phyloP scores from a whole-genome alignment of 2,329 filamentous ascomycete species.

The Chalaropsis ovoidea region DNA sequence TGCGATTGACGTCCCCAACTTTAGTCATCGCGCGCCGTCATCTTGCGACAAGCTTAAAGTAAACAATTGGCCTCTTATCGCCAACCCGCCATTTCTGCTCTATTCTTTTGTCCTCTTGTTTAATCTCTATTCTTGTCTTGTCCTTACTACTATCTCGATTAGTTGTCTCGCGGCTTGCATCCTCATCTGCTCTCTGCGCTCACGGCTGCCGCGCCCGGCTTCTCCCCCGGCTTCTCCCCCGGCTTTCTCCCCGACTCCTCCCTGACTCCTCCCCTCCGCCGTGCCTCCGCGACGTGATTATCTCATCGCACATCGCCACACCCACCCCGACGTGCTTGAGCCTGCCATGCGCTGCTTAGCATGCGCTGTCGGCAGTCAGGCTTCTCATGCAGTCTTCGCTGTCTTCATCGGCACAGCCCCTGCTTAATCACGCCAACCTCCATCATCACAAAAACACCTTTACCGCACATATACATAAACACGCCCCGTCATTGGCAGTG shows the following conservation, averaged over 20 bases:
- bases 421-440: conserved; percentile 14
- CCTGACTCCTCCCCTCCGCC: background rate
- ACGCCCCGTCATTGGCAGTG: background rate
- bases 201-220: too few relatives aligned
- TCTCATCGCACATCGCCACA: background rate
- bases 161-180: too few relatives aligned
- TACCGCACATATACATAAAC: background rate
- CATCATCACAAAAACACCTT: background rate
- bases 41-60: background rate
- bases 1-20: background rate
- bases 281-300: background rate
- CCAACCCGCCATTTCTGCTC: background rate
- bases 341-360: conserved; percentile 25
- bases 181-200: too few relatives aligned
- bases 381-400: conserved; percentile 25
- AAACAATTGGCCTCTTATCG: conserved; percentile 6
- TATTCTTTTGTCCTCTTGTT: background rate
- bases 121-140: background rate
- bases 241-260: background rate
- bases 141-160: background rate
- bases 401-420: conserved; percentile 20
- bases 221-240: background rate
- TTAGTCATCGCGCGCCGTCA: background rate
- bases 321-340: background rate
- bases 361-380: conserved; percentile 24